Conservation (phyloP, 345 rosid species). For the Brassica rapa region DNA sequence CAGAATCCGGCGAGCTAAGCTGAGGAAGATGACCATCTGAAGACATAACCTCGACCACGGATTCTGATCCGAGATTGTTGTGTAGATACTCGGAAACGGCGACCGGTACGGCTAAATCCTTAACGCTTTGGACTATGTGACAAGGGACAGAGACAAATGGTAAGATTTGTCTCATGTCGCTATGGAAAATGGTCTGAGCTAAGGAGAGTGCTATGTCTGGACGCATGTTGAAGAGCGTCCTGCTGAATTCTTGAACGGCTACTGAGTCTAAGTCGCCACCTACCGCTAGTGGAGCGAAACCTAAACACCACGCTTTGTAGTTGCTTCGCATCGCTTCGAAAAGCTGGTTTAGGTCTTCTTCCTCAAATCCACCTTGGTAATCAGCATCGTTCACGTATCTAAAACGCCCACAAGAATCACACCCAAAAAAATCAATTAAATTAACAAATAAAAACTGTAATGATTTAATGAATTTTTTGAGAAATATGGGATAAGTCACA, state of each 20-base stretch:
- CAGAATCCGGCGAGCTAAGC: constrained; percentile 84
- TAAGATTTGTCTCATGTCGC: constrained; percentile 69
- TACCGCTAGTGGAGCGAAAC: constrained; percentile 81
- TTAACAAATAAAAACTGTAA: not conserved
- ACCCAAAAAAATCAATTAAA: not conserved
- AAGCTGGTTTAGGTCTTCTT: constrained; percentile 71
- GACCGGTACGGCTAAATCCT: constrained; percentile 90
- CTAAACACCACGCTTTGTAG: constrained; percentile 87
- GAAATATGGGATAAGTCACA: not conserved
- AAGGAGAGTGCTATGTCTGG: constrained; percentile 85
- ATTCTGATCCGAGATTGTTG: constrained; percentile 58
- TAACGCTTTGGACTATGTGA: constrained; percentile 79
- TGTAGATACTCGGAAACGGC: constrained; percentile 76
- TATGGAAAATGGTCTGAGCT: constrained; percentile 72
- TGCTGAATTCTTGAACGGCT: constrained; percentile 91
- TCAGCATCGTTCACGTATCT: constrained; percentile 76
- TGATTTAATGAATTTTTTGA: not conserved
- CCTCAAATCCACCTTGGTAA: constrained; percentile 88
- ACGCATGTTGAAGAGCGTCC: constrained; percentile 92
- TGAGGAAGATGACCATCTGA: constrained; percentile 95
- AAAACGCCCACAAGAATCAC: not conserved
- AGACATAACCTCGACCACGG: constrained; percentile 78
- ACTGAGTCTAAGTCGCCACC: constrained; percentile 91
- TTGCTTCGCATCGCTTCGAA: constrained; percentile 76
- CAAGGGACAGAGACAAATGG: constrained; percentile 69